A percentile compares a stretch with the other conserved stretches of the same genome.
Conservation (phyloP, 2,329 filamentous ascomycete genomes). For the Epichloe aotearoae region DNA sequence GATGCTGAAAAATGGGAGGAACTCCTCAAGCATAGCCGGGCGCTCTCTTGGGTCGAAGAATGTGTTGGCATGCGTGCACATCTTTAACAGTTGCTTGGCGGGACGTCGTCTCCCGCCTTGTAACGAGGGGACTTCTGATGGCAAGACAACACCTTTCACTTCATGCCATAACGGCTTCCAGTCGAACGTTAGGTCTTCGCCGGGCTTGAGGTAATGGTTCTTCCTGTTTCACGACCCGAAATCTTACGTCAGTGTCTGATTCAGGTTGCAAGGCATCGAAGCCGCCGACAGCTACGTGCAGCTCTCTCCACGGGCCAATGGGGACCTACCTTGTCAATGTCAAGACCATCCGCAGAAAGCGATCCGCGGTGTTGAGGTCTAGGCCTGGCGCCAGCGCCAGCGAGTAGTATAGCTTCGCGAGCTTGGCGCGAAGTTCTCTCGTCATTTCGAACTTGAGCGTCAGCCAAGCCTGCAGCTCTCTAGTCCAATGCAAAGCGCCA, state of each 20-base stretch:
- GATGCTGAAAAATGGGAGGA: slow-evolving; percentile 80
- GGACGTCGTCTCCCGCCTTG: slow-evolving; percentile 41
- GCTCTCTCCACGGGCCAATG: not conserved
- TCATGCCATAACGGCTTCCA: slow-evolving; percentile 92
- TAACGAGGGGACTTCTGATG: slow-evolving; percentile 62
- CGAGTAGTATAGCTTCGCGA: slow-evolving; percentile 90
- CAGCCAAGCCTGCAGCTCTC: slow-evolving; percentile 90
- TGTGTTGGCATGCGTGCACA: slow-evolving; percentile 78
- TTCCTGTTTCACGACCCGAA: slow-evolving; percentile 40
- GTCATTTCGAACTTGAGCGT: slow-evolving; percentile 95
- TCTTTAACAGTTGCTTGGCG: slow-evolving; percentile 61
- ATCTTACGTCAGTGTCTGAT: slow-evolving; percentile 1
- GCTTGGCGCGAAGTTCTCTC: slow-evolving; percentile 64
- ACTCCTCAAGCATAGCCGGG: slow-evolving; percentile 66
- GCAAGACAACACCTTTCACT: slow-evolving; percentile 78
- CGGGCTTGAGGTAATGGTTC: slow-evolving; percentile 87
- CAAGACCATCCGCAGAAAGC: slow-evolving; percentile 95
- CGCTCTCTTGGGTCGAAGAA: slow-evolving; percentile 88
- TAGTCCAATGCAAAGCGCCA: slow-evolving; percentile 91
- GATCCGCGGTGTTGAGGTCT: slow-evolving; percentile 67
- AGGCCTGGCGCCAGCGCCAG: slow-evolving; percentile 81
- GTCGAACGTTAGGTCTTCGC: slow-evolving; percentile 79
- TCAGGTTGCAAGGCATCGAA: slow-evolving; percentile 3
- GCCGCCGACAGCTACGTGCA: not conserved
- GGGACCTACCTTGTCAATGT: slow-evolving; percentile 75